Evolutionary conservation across 176 grass and related monocot genomes (phyloP), one percentile per base, ranked within the genome.

Genomic region (Pontederia paniculata): DNA sequence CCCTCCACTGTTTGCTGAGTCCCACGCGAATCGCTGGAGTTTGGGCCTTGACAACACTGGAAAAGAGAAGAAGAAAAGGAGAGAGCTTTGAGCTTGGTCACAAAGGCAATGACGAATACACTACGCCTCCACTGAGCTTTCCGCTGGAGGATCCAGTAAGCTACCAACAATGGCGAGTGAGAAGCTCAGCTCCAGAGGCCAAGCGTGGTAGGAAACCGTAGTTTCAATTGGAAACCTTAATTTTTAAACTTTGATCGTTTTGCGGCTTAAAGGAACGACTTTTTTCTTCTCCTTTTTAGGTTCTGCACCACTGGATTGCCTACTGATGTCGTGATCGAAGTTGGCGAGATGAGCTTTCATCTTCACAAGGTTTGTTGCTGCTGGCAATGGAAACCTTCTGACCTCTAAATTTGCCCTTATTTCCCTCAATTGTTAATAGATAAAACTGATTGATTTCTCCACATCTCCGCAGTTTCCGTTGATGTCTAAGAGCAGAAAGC

Each of bases 251-350:
- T 59, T n/a, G 2, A 42, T 17, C 56, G 10, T 21, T 21, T 45
- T 62, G 25, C 2, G n/a, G 42, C 6, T 17, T 37, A 42, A 17
- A 42, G 42, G 31, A 42, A 58, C 41, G 9, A 17, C 10, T 43
- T 37, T 23, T 10, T 59, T n/a, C 42, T 59, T 59, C 15, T 62
- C 45, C 10, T 45, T 37, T 37, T 9, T 57, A 95, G 90, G 90
- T 95, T 95, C 70, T 95, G 90, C 73, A 90, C 86, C 69, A 90
- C 86, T 28, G 91, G 91, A 65, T 65, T 97, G 45, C 91, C 83
- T 21, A 87, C 82, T 76, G 91, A 97, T 77, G 77, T 97, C 60
- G 77, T 81, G 12, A 76, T 97, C 63, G 77, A 90, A 77, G 91
- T 97, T 9, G 55, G 80, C 11, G 83, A 83, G 63, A 97, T 97